phyloP scores from a whole-genome alignment of 139 green algal genomes.

The Pycnococcus provasolii region DNA sequence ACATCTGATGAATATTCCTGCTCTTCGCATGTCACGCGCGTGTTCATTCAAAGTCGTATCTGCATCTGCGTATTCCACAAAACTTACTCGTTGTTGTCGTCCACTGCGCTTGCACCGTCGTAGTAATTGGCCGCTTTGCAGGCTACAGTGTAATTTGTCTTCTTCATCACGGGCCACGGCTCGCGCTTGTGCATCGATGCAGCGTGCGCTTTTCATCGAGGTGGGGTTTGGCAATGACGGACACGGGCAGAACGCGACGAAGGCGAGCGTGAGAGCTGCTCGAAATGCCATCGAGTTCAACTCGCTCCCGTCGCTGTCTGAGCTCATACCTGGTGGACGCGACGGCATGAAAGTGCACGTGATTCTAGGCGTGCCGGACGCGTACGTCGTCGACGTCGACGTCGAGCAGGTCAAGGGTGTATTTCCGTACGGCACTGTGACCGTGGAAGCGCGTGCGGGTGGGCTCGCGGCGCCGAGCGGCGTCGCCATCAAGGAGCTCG shows the following conservation, averaged over 20 bases:
- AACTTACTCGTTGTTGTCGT: too few relatives aligned
- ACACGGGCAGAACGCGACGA: slow-evolving; percentile 29
- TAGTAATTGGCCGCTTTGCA: too few relatives aligned
- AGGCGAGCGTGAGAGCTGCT: slow-evolving; percentile 33
- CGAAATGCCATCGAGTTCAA: slow-evolving; percentile 47
- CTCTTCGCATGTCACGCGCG: too few relatives aligned
- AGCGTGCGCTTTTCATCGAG: slow-evolving; percentile 24
- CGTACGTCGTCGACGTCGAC: slow-evolving; percentile 21
- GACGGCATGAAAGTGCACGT: slow-evolving; percentile 35
- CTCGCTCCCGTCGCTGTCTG: slow-evolving; percentile 29
- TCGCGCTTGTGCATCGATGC: too few relatives aligned
- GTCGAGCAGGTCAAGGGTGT: slow-evolving; percentile 20
- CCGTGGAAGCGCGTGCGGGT: slow-evolving; percentile 31
- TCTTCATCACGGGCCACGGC: too few relatives aligned
- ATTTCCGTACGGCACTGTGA: slow-evolving; percentile 37
- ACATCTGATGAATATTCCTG: too few relatives aligned
- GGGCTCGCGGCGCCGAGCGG: slow-evolving; percentile 27
- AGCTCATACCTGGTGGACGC: slow-evolving; percentile 37
- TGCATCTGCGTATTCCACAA: too few relatives aligned
- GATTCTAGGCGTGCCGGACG: slow-evolving; percentile 33
- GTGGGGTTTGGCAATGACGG: slow-evolving; percentile 21
- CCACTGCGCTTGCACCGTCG: too few relatives aligned
- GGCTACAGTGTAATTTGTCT: too few relatives aligned
- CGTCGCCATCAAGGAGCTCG: slow-evolving; percentile 30
- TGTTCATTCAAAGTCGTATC: too few relatives aligned